Base-by-base conservation (phyloP, 768 basidiomycete genomes). In the Hemileccinum impolitum region DNA sequence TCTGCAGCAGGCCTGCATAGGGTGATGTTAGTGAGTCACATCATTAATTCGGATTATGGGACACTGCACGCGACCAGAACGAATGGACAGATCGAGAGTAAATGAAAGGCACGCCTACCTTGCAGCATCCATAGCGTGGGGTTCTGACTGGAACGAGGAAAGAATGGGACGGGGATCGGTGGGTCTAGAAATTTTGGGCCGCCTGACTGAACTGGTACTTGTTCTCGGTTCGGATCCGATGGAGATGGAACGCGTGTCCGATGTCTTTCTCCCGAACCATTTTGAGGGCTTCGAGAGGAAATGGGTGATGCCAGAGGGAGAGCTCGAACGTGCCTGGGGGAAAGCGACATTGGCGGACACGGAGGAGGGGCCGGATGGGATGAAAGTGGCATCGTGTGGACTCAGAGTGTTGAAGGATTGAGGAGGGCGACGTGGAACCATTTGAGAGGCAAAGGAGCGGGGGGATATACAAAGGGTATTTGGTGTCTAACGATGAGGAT, bases 131-230 rank as follows among this genome's bases (percentile, higher is more conserved):
- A 70, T 63, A 34, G 71, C 69, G 56, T 80, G 79, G 2, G 69
- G 71, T 55, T 86, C 81, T 17, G 64, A 59, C 54, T 69, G 70
- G 39, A 75, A 55, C 15, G 66, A 68, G 3, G 69, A 55, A 54
- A 86, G 66, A 46, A 91, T 85, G 3, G 87, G 90, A 18, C 89
- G 72, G 9, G 87, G 89, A 58, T 91, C 90, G 5, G 87, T 89
- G 1, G 89, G 89, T 39, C 84, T 82, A 28, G 90, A 91, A 32
- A 91, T 92, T 74, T 89, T 90, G 45, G 81, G 85, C 53, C 85
- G 88, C 52, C 85, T 69, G 43, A 66, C 54, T 3, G 76, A 75
- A 43, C 75, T 74, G 13, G 65, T 71, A 52, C 78, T 82, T 1
- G 76, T 55, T 50, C 81, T 69, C 1, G 80, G 76, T 48, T 82